These are phyloP conservation scores for Kondoa subrosea DNA, from an alignment of 768 basidiomycete genomes.

Conservation along the genomic window DNA sequence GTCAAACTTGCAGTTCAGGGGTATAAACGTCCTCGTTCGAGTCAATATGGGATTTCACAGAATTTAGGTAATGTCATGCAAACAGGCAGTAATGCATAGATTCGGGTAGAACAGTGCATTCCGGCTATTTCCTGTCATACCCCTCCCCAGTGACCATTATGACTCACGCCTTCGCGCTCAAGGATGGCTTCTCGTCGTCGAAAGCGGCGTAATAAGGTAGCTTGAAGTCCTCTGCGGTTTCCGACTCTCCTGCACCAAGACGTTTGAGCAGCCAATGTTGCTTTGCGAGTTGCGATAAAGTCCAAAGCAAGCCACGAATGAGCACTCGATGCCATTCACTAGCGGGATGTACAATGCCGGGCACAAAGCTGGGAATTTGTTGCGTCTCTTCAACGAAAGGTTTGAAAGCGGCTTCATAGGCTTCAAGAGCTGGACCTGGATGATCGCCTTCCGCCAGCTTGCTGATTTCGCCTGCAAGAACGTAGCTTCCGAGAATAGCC, in stretches of 20 bases:
- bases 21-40: too few relatives aligned
- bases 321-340: not conserved
- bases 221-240: not conserved
- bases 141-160: too few relatives aligned
- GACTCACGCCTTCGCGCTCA: too few relatives aligned
- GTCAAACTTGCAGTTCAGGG: too few relatives aligned
- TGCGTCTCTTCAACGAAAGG: slow-evolving; percentile 16
- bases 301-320: not conserved
- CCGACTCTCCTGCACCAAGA: not conserved
- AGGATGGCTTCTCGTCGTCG: too few relatives aligned
- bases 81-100: too few relatives aligned
- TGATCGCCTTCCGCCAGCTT: slow-evolving; percentile 12
- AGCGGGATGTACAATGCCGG: slow-evolving; percentile 9
- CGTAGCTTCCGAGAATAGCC: slow-evolving; percentile 25
- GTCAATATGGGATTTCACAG: too few relatives aligned
- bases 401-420: slow-evolving; percentile 17
- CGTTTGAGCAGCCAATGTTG: not conserved
- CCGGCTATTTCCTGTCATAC: too few relatives aligned
- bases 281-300: not conserved
- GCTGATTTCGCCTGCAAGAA: slow-evolving; percentile 26
- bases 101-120: too few relatives aligned
- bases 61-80: too few relatives aligned
- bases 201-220: not conserved
- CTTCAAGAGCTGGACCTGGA: slow-evolving; percentile 16
- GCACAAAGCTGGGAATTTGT: slow-evolving; percentile 8